A percentile compares a stretch with the other conserved stretches of the same genome.
Conservation (phyloP, 352 stramenopile species). For the Globisporangium canariense region DNA sequence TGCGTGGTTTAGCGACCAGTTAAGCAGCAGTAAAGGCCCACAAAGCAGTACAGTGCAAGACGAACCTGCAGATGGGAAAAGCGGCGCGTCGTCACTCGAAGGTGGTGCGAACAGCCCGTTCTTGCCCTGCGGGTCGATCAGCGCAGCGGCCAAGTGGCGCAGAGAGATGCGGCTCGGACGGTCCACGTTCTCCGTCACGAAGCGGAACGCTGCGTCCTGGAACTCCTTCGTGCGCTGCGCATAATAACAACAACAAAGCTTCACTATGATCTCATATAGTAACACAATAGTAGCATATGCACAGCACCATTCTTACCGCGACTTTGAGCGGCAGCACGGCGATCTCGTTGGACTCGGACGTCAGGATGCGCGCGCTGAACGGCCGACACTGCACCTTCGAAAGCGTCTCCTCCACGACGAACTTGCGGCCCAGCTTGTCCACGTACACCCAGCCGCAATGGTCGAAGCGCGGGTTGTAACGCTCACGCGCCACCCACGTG, state of each 20-base stretch:
- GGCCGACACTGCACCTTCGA: slow-evolving; percentile 71
- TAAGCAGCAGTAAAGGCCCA: neutral
- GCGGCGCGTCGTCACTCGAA: slow-evolving; percentile 3
- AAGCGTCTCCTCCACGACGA: slow-evolving; percentile 83
- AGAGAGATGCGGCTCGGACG: slow-evolving; percentile 64
- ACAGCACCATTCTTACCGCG: slow-evolving; percentile 18
- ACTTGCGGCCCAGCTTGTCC: slow-evolving; percentile 77
- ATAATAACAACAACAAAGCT: neutral
- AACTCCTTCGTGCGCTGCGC: slow-evolving; percentile 56
- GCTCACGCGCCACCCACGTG: slow-evolving; percentile 51
- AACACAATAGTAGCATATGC: too few relatives aligned
- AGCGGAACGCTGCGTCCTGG: slow-evolving; percentile 50
- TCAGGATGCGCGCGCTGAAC: slow-evolving; percentile 72
- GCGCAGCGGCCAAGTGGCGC: slow-evolving; percentile 39
- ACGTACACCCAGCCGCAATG: slow-evolving; percentile 82
- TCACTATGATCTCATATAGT: neutral
- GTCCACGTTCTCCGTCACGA: slow-evolving; percentile 49
- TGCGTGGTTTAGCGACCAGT: neutral
- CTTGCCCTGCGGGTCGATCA: slow-evolving; percentile 37
- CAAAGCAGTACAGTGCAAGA: neutral
- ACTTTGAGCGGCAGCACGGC: slow-evolving; percentile 69
- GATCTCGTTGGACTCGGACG: slow-evolving; percentile 73
- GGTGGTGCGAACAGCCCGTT: slow-evolving; percentile 1
- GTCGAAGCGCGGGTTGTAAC: slow-evolving; percentile 69
- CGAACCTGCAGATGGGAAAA: slow-evolving; percentile 53